Base-by-base conservation (phyloP, 2,329 filamentous ascomycete species). In the Fusarium sp. region DNA sequence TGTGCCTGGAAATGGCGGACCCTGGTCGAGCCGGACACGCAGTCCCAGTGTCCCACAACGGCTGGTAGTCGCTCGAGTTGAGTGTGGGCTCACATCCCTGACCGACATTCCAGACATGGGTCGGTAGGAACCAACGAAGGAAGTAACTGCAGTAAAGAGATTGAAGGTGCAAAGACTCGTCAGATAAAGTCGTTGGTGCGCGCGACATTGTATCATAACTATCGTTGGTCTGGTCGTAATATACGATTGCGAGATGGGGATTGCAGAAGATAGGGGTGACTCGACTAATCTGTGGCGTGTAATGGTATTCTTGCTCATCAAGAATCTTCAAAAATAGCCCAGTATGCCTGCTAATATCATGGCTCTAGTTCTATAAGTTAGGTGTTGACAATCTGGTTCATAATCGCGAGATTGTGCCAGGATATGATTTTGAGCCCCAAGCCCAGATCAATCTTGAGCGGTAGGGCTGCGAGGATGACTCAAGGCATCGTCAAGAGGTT, bases 101-200 rank as follows among this genome's bases (percentile, higher is more conserved):
- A 78, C 78, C 78, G 78, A 79, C 78, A 78, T 78, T 79, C 74
- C 68, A 67, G 39, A 39, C 59, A 75, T 78, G 78, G 78, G 71
- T 60, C 57, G 56, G 44, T 68, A 66, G 55, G 68, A 69, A 57
- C 61, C 74, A 77, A 72, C 75, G 77, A 79, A 79, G 78, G 78
- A 79, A 78, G 75, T 71, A 71, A 71, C 66, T 78, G 75, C 77
- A 79, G 70, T 68, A 70, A 66, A 78, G 78, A 79, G 75, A 79
- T 79, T 78, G 75, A 68, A 79, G 78, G 77, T 69, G 72, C 77
- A 71, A 65, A 73, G 74, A 68, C 76, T 78, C 73, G 77, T 76
- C 76, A 79, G 76, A 78, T 75, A 62, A 57, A 64, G 55, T 66
- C 57, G 65, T 68, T 66, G 63, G 68, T 70, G 68, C 74, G 72